phyloP scores from a whole-genome alignment of 2,329 filamentous ascomycete genomes.

The Alternaria alternata region DNA sequence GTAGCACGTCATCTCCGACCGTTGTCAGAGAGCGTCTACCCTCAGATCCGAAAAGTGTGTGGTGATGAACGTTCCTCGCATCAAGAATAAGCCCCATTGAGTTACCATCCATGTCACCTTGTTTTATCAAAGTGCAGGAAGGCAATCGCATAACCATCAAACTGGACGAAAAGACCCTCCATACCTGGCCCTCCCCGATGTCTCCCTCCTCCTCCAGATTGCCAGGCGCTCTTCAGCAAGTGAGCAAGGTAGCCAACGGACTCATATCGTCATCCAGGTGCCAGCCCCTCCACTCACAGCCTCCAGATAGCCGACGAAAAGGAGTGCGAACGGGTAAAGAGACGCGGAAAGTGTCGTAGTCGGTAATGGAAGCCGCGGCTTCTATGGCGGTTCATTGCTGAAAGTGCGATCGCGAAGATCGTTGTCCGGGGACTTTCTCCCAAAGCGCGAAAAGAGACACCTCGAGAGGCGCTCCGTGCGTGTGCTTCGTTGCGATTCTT shows the following conservation, averaged over 20 bases:
- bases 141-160: conserved; percentile 97
- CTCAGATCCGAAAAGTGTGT: conserved; percentile 54
- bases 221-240: conserved; percentile 27
- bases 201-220: conserved; percentile 43
- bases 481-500: conserved; percentile 99
- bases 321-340: conserved; percentile 64
- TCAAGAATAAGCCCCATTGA: conserved; percentile 99
- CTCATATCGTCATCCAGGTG: conserved; percentile 88
- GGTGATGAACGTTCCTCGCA: conserved; percentile 78
- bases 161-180: conserved; percentile 83
- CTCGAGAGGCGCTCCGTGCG: conserved; percentile 70
- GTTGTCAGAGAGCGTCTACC: conserved; percentile 41
- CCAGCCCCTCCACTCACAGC: conserved; percentile 54
- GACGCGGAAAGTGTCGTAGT: conserved; percentile 52
- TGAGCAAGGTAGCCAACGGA: conserved; percentile 64
- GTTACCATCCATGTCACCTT: conserved; percentile 71
- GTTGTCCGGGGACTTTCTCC: conserved; percentile 99
- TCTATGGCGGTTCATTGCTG: conserved; percentile 99
- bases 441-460: conserved; percentile 72
- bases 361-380: conserved; percentile 79
- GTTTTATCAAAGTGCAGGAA: conserved; percentile 47
- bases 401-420: conserved; percentile 64
- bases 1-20: conserved; percentile 34
- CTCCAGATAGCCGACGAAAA: conserved; percentile 32
- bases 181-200: conserved; percentile 41